Base-by-base conservation (phyloP, 148 eudicot genomes). In the Rhododendron henanense region DNA sequence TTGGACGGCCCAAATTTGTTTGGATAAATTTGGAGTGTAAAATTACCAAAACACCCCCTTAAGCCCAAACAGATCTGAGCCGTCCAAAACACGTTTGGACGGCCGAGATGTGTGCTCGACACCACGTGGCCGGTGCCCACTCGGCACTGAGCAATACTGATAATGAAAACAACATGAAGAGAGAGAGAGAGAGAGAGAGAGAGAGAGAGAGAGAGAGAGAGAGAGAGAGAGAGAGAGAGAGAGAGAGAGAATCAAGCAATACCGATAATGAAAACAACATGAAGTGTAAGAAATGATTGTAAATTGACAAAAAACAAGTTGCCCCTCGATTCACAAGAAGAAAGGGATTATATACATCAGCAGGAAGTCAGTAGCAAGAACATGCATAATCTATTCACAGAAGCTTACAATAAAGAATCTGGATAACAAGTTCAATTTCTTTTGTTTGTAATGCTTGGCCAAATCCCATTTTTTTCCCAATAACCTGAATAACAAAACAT, bases 271-370 rank as follows among this genome's bases (percentile, higher is more conserved):
- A 63, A 63, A 63, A 23, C 71, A 63, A 63, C 28, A n/a, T 63
- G 8, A 63, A 63, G 71, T 63, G 28, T 3, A 63, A n/a, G 71
- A 63, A 63, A 55, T 55, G 50, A 47, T 9, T 45, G 69, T 2
- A 63, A 23, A n/a, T 63, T 8, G 31, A 63, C 31, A 63, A 63
- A 7, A 18, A 31, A 45, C 48, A 9, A 31, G 16, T 8, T 71
- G 79, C 67, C 78, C 77, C 74, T 25, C 33, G 65, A 61, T 50
- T 50, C 79, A 81, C 69, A 18, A 28, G 37, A 81, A 55, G 63
- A 65, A 65, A 25, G 37, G 21, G 25, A 48, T 76, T 89, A 84
- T 85, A 74, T 85, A 89, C 89, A 89, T 71, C 19, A 33, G 35
- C 86, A 79, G 25, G 44, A 84, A 86, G 71, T 82, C 7, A 35